Conservation (phyloP, 768 basidiomycete genomes). For the Russula olivacea region DNA sequence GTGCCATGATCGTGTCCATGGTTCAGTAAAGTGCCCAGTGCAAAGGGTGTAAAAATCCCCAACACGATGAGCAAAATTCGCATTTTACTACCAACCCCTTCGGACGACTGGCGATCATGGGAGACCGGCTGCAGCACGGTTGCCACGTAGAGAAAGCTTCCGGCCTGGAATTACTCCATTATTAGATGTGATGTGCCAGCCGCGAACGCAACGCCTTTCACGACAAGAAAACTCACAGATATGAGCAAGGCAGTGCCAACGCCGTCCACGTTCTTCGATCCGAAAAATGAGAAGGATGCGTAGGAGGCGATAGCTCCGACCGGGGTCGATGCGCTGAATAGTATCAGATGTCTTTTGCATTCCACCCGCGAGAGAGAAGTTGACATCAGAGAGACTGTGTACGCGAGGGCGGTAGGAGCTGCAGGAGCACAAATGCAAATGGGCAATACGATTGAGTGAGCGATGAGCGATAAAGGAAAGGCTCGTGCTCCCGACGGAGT, state of each 20-base stretch:
- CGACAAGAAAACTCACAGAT: constrained; percentile 46
- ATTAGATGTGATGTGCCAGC: constrained; percentile 5
- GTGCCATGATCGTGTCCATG: constrained; percentile 16
- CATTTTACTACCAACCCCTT: constrained; percentile 15
- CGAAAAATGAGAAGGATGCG: constrained; percentile 51
- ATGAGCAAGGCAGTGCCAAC: constrained; percentile 76
- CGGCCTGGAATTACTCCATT: constrained; percentile 49
- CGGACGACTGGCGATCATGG: constrained; percentile 22
- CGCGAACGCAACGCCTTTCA: background rate
- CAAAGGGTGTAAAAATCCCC: constrained; percentile 21
- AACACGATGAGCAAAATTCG: constrained; percentile 18
- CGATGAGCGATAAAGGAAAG: background rate
- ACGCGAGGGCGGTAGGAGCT: constrained; percentile 90
- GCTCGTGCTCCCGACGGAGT: background rate
- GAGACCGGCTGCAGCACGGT: constrained; percentile 81
- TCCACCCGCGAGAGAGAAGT: constrained; percentile 60
- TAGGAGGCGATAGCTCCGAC: constrained; percentile 76
- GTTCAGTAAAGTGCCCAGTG: constrained; percentile 18
- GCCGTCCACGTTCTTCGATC: constrained; percentile 44
- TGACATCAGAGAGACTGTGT: constrained; percentile 79
- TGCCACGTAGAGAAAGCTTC: constrained; percentile 92
- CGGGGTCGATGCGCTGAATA: constrained; percentile 84
- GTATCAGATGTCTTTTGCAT: constrained; percentile 66
- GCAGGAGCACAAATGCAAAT: background rate
- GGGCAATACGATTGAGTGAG: background rate